Evolutionary conservation across 2,329 filamentous ascomycete species (phyloP).

Genomic region (Penicillium glabrum): DNA sequence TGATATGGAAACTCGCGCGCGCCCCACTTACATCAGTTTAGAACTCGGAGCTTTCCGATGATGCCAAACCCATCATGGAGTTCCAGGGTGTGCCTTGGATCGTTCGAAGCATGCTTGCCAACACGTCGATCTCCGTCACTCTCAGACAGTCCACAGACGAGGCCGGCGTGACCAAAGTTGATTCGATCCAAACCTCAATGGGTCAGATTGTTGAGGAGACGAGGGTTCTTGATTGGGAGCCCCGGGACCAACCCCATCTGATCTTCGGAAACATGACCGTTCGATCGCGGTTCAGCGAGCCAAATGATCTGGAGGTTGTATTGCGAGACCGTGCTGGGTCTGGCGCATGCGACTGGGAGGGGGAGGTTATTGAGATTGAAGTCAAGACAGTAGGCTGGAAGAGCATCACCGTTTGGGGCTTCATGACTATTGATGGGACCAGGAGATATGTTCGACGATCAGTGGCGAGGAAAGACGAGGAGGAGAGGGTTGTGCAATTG

Average conservation of each 20-base stretch:
- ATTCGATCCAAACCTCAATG: neutral
- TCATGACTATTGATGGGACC: neutral
- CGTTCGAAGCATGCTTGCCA: neutral
- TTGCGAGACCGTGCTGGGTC: neutral
- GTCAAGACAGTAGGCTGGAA: neutral
- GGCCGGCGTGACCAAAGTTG: neutral
- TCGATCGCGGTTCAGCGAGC: neutral
- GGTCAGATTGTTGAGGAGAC: neutral
- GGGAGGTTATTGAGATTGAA: neutral
- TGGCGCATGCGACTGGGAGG: neutral
- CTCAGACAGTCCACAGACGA: neutral
- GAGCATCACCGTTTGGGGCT: neutral
- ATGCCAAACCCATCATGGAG: neutral
- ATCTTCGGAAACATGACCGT: neutral
- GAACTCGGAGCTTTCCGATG: neutral
- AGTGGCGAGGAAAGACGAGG: neutral
- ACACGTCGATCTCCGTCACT: neutral
- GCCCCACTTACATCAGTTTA: neutral
- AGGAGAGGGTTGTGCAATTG: neutral
- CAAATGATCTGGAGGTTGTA: neutral
- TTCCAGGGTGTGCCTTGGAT: neutral
- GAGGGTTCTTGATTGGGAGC: neutral
- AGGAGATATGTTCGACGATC: neutral
- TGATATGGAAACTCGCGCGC: neutral
- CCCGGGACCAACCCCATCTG: neutral